Evolutionary conservation across 768 basidiomycete species (phyloP), one percentile per base, ranked within the genome.

Genomic region (Pisolithus albus): DNA sequence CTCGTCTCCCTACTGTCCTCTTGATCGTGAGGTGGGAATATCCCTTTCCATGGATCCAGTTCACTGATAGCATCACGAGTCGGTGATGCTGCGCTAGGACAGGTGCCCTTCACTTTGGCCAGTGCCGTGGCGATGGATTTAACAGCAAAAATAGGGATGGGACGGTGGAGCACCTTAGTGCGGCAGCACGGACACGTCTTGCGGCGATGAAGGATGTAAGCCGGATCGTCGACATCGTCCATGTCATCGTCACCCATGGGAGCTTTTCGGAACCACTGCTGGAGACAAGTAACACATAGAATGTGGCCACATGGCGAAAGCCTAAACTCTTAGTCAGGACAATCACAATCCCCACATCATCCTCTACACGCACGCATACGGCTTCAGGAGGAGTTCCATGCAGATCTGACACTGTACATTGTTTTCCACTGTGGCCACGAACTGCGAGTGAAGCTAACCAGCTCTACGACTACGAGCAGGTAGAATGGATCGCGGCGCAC

Each of bases 181-280:
- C 87, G 80, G 62, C 87, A 89, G 51, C 79, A 81, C 1, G 87
- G 87, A 59, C 87, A 89, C 1, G 82, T 79, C 63, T 89, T 89
- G 21, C 75, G 71, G 23, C 86, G 79, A 53, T 72, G 71, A 26
- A 86, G 61, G 24, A 84, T 65, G 56, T 79, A 78, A 41, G 70
- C 64, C 8, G 71, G 65, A 40, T 69, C 66, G 32, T 64, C 63
- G 40, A 73, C 72, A 42, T 75, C 67, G 48, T 66, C 52, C 72
- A 76, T 77, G 16, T 75, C 75, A 36, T 73, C 71, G 24, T 74
- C 75, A 16, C 61, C 53, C 0, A 71, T 67, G 3, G 86, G 85
- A 3, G 85, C 84, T 47, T 79, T 76, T 52, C 80, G 77, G 68
- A 89, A 89, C 87, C 87, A 89, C 57, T 83, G 80, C 64, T 86